These are phyloP conservation scores for Melastoma malabathricum DNA, from an alignment of 345 rosid genomes.

Conservation along the genomic window DNA sequence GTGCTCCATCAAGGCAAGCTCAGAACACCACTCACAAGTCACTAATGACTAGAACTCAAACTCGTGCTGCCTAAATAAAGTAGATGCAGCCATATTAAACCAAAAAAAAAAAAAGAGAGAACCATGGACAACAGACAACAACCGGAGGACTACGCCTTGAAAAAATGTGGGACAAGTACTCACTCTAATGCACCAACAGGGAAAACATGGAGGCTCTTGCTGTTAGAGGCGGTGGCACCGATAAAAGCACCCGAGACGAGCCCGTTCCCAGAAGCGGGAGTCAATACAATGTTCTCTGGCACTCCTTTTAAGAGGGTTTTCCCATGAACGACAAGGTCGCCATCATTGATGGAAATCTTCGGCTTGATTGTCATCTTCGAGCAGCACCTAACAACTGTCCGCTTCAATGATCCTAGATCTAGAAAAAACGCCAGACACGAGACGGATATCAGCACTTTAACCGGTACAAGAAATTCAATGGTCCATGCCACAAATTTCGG, in stretches of 20 bases:
- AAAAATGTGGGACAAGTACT: slow-evolving; percentile 9
- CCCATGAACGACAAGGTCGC: slow-evolving; percentile 84
- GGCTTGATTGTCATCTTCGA: slow-evolving; percentile 75
- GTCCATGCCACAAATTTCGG: too few species aligned
- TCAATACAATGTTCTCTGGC: slow-evolving; percentile 66
- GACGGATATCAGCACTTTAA: too few species aligned
- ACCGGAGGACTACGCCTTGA: not conserved
- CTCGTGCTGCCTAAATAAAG: too few species aligned
- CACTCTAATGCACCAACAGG: slow-evolving; percentile 80
- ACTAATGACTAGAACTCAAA: too few species aligned
- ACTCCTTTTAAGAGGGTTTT: slow-evolving; percentile 80
- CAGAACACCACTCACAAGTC: too few species aligned
- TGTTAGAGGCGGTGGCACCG: slow-evolving; percentile 67
- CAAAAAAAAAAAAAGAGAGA: too few species aligned
- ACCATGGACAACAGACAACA: not conserved
- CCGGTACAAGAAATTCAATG: too few species aligned
- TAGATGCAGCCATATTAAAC: not conserved
- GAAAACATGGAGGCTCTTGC: slow-evolving; percentile 88
- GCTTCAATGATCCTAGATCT: too few species aligned
- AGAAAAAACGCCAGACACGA: too few species aligned
- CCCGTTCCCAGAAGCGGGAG: slow-evolving; percentile 55
- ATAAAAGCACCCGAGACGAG: slow-evolving; percentile 65
- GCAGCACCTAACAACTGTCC: slow-evolving; percentile 6
- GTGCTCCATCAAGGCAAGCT: not conserved
- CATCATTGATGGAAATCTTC: slow-evolving; percentile 53